A percentile compares a stretch with the other conserved stretches of the same genome.
Conservation (phyloP, 2,329 filamentous ascomycete genomes). For the Cytospora piceicola region DNA sequence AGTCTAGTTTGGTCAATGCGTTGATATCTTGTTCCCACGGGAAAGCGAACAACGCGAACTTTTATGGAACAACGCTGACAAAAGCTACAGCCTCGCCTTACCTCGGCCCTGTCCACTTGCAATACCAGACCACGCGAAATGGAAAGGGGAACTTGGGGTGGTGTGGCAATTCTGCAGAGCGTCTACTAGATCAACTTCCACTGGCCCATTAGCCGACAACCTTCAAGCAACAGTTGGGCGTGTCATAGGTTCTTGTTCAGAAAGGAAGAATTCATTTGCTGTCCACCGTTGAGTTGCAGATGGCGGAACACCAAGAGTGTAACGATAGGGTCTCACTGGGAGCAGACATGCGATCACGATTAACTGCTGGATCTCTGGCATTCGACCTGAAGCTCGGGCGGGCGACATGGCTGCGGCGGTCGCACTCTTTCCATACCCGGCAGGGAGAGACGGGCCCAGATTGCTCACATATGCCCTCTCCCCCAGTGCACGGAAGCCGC, state of each 20-base stretch:
- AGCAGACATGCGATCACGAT: background rate
- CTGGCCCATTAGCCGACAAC: background rate
- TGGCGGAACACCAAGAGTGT: background rate
- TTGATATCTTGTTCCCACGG: background rate
- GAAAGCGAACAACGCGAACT: background rate
- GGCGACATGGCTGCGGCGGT: background rate
- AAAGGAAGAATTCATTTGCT: background rate
- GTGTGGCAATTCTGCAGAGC: background rate
- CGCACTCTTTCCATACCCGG: background rate
- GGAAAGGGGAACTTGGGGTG: background rate
- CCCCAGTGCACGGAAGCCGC: background rate
- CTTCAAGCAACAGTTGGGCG: no score
- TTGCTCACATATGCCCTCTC: background rate
- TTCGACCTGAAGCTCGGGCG: background rate
- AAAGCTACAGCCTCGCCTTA: constrained; percentile 19
- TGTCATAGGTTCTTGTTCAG: background rate
- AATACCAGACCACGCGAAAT: background rate
- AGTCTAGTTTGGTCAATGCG: no score
- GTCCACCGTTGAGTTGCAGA: background rate
- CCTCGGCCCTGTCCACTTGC: constrained; percentile 1
- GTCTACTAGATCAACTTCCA: background rate
- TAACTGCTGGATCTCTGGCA: background rate
- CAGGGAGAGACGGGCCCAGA: background rate
- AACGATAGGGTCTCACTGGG: background rate
- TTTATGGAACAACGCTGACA: background rate